Conservation (phyloP, 306 rosid genomes). For the Corylus avellana region DNA sequence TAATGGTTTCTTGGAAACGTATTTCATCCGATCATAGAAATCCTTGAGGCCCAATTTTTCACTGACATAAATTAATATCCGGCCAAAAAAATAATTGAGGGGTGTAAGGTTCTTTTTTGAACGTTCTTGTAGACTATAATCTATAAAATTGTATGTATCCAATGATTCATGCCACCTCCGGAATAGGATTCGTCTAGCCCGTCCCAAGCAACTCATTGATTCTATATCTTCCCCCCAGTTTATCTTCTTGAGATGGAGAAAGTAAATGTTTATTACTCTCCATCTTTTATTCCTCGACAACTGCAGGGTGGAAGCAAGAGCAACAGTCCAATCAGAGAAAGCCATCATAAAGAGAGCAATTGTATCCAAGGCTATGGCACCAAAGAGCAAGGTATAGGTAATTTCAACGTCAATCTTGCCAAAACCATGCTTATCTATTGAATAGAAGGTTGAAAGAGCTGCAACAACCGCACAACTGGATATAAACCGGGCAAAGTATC, state of each 20-base stretch:
- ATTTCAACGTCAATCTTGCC: slow-evolving; percentile 21
- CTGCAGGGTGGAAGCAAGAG: not conserved
- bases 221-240: not conserved
- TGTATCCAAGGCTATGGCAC: slow-evolving; percentile 36
- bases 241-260: slow-evolving; percentile 18
- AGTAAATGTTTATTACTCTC: no score
- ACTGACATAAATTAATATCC: accelerated
- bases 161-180: slow-evolving; percentile 41
- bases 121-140: slow-evolving; percentile 25
- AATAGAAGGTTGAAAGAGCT: slow-evolving; percentile 15
- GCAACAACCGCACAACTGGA: slow-evolving; percentile 5
- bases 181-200: slow-evolving; percentile 7
- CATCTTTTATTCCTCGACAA: no score
- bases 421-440: slow-evolving; percentile 11
- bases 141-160: slow-evolving; percentile 28
- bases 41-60: no score
- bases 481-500: not conserved
- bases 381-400: slow-evolving; percentile 33
- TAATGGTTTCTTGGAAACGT: not conserved
- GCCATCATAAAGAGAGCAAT: slow-evolving; percentile 19
- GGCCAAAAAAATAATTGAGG: no score
- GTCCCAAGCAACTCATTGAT: not conserved
- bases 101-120: not conserved
- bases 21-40: no score
- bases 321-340: slow-evolving; percentile 38